Evolutionary conservation across 148 eudicot genomes (phyloP).

Genomic region (Vaccinium vitisidaea): DNA sequence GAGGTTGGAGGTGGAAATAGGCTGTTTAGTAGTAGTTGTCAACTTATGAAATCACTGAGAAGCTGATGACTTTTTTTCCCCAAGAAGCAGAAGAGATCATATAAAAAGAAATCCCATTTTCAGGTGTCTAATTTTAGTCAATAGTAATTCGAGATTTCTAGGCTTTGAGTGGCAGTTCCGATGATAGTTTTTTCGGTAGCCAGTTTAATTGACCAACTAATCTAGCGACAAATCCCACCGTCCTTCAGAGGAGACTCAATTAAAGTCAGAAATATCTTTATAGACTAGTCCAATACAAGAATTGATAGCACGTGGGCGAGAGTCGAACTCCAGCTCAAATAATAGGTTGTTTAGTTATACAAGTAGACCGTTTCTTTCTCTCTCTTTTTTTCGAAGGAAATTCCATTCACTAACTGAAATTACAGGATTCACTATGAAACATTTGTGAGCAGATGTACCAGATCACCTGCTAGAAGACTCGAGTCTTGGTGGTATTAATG

Average conservation of each 20-base stretch:
- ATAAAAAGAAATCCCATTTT: neutral
- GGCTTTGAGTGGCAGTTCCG: neutral
- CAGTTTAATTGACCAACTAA: neutral
- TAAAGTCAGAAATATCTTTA: neutral
- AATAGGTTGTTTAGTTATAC: neutral
- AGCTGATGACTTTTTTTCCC: neutral
- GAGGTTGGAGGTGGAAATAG: neutral
- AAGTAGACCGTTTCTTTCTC: neutral
- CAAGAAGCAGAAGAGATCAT: neutral
- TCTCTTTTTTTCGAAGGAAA: too few species aligned
- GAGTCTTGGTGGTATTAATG: neutral
- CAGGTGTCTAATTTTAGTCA: neutral
- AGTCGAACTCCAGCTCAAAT: neutral
- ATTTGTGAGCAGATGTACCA: neutral
- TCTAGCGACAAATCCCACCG: neutral
- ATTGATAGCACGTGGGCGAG: neutral
- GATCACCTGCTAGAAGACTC: neutral
- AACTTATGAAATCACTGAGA: constrained; percentile 4
- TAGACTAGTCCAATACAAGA: neutral
- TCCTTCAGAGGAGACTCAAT: neutral
- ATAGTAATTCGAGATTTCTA: neutral
- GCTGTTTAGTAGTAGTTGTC: neutral
- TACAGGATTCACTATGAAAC: neutral
- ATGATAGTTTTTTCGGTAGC: neutral
- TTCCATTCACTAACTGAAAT: neutral